Evolutionary conservation across 2,329 filamentous ascomycete species (phyloP).

Genomic region (Rutstroemia sp.): DNA sequence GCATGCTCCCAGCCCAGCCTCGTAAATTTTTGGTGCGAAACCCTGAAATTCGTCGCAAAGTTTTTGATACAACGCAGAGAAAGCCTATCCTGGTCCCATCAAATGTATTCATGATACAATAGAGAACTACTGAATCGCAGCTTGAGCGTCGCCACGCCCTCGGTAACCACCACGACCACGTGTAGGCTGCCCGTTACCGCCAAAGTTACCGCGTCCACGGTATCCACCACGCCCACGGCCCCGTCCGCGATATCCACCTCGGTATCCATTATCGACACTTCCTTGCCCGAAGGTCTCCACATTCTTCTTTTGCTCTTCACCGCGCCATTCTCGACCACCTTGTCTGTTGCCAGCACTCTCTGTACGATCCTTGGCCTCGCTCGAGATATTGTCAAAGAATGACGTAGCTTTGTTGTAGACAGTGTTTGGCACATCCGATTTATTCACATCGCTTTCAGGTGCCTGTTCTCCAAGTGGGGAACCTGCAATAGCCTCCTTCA

Average conservation of each 20-base stretch:
- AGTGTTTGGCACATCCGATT: conserved; percentile 38
- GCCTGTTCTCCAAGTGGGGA: conserved; percentile 53
- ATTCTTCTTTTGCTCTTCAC: conserved; percentile 89
- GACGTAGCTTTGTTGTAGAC: conserved; percentile 81
- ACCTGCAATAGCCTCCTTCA: conserved; percentile 83
- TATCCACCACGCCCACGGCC: conserved; percentile 48
- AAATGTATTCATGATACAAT: background rate
- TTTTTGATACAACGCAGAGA: conserved; percentile 25
- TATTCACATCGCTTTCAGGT: conserved; percentile 27
- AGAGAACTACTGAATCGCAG: conserved; percentile 17
- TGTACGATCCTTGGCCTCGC: conserved; percentile 81
- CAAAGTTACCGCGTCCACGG: conserved; percentile 23
- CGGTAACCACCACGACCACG: conserved; percentile 26
- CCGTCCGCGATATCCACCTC: conserved; percentile 71
- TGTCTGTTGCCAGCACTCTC: conserved; percentile 60
- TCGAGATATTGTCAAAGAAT: conserved; percentile 98
- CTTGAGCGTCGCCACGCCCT: conserved; percentile 23
- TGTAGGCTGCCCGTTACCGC: conserved; percentile 17
- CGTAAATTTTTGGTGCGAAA: conserved; percentile 12
- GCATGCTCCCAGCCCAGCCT: conserved; percentile 8
- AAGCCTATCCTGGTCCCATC: conserved; percentile 15
- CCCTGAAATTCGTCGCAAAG: conserved; percentile 19
- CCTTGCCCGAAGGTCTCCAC: conserved; percentile 97
- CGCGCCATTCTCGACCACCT: conserved; percentile 82
- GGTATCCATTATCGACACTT: conserved; percentile 74